Evolutionary conservation across 306 rosid genomes (phyloP).

Genomic region (Ceratonia siliqua): DNA sequence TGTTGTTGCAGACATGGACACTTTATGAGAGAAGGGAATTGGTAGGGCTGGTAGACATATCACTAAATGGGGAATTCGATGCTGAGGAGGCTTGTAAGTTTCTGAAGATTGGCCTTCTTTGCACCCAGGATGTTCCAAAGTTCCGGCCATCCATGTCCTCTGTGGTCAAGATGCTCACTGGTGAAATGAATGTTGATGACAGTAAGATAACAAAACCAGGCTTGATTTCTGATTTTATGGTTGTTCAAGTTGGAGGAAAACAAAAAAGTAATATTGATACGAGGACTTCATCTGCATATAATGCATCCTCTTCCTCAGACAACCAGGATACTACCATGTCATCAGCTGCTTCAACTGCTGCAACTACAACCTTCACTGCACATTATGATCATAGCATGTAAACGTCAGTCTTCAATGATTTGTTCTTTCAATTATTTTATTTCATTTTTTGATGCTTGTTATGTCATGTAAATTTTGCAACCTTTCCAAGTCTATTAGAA

Average conservation of each 20-base stretch:
- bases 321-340: conserved; percentile 47
- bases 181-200: conserved; percentile 51
- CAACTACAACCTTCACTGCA: conserved; percentile 46
- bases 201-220: conserved; percentile 74
- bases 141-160: conserved; percentile 89
- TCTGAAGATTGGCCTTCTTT: conserved; percentile 83
- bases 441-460: conserved; percentile 33
- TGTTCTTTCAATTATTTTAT: conserved; percentile 16
- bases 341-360: conserved; percentile 44
- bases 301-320: conserved; percentile 50
- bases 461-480: conserved; percentile 41
- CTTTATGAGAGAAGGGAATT: conserved; percentile 66
- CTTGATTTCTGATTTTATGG: conserved; percentile 83
- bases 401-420: conserved; percentile 16
- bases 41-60: conserved; percentile 58
- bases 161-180: conserved; percentile 84
- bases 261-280: conserved; percentile 26
- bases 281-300: conserved; percentile 31
- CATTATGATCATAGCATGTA: conserved; percentile 42
- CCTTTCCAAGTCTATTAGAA: background rate
- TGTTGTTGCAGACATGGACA: conserved; percentile 67
- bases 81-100: conserved; percentile 78
- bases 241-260: conserved; percentile 57
- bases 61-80: conserved; percentile 72
- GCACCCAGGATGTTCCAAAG: conserved; percentile 87